Conservation (phyloP, 2,329 filamentous ascomycete species). For the Fusarium proliferatum region DNA sequence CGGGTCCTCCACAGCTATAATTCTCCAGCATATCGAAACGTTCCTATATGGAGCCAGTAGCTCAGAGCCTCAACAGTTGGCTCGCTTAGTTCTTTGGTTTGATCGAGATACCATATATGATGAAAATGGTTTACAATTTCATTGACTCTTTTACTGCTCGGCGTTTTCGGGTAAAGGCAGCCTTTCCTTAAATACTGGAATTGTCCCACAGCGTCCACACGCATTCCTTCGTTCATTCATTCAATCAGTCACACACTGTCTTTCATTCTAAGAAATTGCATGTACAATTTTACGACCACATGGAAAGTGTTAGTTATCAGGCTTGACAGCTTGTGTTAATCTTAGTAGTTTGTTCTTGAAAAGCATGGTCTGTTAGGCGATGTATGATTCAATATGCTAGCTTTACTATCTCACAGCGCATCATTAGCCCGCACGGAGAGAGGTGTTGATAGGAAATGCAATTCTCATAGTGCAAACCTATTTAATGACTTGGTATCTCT, state of each 20-base stretch:
- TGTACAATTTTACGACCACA: slow-evolving; percentile 8
- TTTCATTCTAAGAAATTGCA: slow-evolving; percentile 30
- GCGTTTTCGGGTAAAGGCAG: slow-evolving; percentile 35
- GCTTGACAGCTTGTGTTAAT: slow-evolving; percentile 8
- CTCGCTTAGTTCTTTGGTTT: slow-evolving; percentile 15
- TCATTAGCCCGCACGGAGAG: not conserved
- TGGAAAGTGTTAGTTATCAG: slow-evolving; percentile 19
- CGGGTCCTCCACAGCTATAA: slow-evolving; percentile 69
- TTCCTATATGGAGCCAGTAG: slow-evolving; percentile 65
- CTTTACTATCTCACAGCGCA: slow-evolving; percentile 6
- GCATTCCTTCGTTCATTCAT: slow-evolving; percentile 16
- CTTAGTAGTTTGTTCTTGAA: slow-evolving; percentile 10
- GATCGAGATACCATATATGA: slow-evolving; percentile 36
- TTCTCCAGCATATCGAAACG: slow-evolving; percentile 65
- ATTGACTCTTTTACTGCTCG: slow-evolving; percentile 13
- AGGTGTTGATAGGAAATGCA: not conserved
- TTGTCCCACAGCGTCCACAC: slow-evolving; percentile 38
- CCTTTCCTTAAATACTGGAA: slow-evolving; percentile 23
- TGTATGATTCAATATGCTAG: not conserved
- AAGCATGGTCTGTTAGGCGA: slow-evolving; percentile 10
- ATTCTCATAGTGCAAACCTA: slow-evolving; percentile 8
- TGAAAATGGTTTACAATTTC: slow-evolving; percentile 14
- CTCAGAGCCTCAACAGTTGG: not conserved
- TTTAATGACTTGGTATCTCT: not conserved
- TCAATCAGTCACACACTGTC: slow-evolving; percentile 10